phyloP scores from a whole-genome alignment of 1,284 basidiomycete genomes.

The Sporisorium reilianum region DNA sequence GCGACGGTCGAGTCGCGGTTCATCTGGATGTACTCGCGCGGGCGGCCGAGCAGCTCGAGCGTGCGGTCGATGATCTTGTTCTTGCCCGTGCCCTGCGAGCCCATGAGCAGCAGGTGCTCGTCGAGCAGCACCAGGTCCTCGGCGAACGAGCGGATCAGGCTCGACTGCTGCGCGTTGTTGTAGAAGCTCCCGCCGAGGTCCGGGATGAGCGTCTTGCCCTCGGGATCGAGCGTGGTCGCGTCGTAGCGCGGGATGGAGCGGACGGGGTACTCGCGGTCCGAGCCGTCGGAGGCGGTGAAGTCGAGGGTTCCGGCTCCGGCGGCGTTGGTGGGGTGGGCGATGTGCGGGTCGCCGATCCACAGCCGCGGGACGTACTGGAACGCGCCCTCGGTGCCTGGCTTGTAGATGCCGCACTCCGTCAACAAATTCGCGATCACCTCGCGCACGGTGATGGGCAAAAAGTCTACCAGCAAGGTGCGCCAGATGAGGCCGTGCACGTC shows the following conservation, averaged over 20 bases:
- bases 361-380: slow-evolving; percentile 54
- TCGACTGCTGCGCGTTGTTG: slow-evolving; percentile 68
- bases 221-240: slow-evolving; percentile 57
- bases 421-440: slow-evolving; percentile 62
- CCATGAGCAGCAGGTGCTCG: slow-evolving; percentile 69
- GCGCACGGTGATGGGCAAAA: slow-evolving; percentile 68
- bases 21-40: slow-evolving; percentile 70
- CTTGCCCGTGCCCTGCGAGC: slow-evolving; percentile 70
- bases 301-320: slow-evolving; percentile 38
- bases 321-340: slow-evolving; percentile 14
- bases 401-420: slow-evolving; percentile 56
- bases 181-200: slow-evolving; percentile 63
- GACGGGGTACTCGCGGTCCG: slow-evolving; percentile 27
- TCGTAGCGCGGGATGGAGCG: slow-evolving; percentile 63
- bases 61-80: slow-evolving; percentile 70
- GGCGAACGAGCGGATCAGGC: slow-evolving; percentile 66
- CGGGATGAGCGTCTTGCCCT: slow-evolving; percentile 67
- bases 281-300: slow-evolving; percentile 47
- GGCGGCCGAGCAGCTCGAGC: slow-evolving; percentile 67
- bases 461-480: slow-evolving; percentile 67
- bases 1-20: slow-evolving; percentile 68
- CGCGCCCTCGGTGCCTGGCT: slow-evolving; percentile 62
- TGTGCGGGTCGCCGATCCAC: slow-evolving; percentile 39
- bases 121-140: slow-evolving; percentile 67
- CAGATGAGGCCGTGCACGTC: slow-evolving; percentile 65